These are phyloP conservation scores for Tieghemostelium lacteum DNA, from an alignment of 78 protist species.

Conservation along the genomic window DNA sequence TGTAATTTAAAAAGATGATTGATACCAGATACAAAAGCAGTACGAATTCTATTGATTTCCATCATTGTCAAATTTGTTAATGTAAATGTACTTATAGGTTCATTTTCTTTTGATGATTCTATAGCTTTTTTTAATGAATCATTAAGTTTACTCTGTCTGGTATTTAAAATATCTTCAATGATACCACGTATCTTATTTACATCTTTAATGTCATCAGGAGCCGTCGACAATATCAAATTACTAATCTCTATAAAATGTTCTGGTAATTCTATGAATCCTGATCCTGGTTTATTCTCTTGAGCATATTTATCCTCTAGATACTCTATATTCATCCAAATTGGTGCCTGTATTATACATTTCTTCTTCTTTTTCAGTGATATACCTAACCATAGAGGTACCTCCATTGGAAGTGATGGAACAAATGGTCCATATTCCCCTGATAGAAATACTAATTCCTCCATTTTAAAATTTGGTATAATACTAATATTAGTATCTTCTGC, in stretches of 20 bases:
- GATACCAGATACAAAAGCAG: slow-evolving; percentile 10
- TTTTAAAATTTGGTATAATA: slow-evolving; percentile 54
- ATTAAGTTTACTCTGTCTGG: slow-evolving; percentile 32
- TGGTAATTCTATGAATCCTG: slow-evolving; percentile 25
- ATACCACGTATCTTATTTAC: slow-evolving; percentile 16
- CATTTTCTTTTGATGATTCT: not conserved
- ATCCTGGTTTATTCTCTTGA: slow-evolving; percentile 2
- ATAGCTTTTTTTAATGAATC: slow-evolving; percentile 4
- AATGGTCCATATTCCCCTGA: slow-evolving; percentile 66
- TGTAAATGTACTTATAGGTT: not conserved
- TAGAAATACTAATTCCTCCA: slow-evolving; percentile 20
- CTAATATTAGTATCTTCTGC: slow-evolving; percentile 52
- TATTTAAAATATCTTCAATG: slow-evolving; percentile 6
- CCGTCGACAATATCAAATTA: not conserved
- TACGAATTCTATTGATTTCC: slow-evolving; percentile 50
- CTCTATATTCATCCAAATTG: slow-evolving; percentile 42
- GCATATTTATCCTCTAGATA: slow-evolving; percentile 4
- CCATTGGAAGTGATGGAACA: slow-evolving; percentile 5
- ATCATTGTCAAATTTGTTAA: slow-evolving; percentile 35
- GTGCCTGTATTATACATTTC: slow-evolving; percentile 46
- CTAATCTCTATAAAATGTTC: slow-evolving; percentile 53
- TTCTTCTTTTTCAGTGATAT: slow-evolving; percentile 56
- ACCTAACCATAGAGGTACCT: slow-evolving; percentile 62
- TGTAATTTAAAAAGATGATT: slow-evolving; percentile 22
- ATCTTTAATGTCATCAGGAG: slow-evolving; percentile 34